A percentile compares a stretch with the other conserved stretches of the same genome.
Evolutionary conservation across 2,329 filamentous ascomycete genomes (phyloP).

Genomic region (Cladophialophora chaetospira): DNA sequence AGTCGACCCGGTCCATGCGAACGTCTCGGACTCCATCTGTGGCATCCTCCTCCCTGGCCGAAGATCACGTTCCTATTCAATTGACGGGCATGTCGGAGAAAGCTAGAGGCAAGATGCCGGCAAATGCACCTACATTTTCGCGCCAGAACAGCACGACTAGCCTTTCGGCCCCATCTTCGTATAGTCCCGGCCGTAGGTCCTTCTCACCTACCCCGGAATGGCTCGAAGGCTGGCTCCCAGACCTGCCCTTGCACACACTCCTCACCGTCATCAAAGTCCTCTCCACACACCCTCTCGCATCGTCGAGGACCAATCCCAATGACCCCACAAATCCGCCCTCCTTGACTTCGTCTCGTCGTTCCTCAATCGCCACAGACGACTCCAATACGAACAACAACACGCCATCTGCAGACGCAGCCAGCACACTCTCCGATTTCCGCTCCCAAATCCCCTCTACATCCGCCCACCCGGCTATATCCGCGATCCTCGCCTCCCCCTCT

Average conservation of each 20-base stretch:
- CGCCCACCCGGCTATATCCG: constrained; percentile 62
- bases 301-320: constrained; percentile 35
- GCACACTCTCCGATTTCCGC: constrained; percentile 38
- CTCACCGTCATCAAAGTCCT: constrained; percentile 71
- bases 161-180: constrained; percentile 65
- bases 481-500: constrained; percentile 68
- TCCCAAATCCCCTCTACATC: constrained; percentile 46
- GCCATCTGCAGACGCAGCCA: neutral
- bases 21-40: constrained; percentile 68
- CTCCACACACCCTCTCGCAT: constrained; percentile 47
- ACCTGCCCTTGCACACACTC: constrained; percentile 84
- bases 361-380: constrained; percentile 37
- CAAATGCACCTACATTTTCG: constrained; percentile 77
- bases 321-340: constrained; percentile 32
- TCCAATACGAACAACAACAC: constrained; percentile 27
- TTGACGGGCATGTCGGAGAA: constrained; percentile 95
- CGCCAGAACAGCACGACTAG: constrained; percentile 88
- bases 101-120: constrained; percentile 92
- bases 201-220: constrained; percentile 82
- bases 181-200: constrained; percentile 55
- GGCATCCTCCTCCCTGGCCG: constrained; percentile 63
- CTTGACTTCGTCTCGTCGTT: constrained; percentile 35
- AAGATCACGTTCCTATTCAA: constrained; percentile 80
- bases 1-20: constrained; percentile 57
- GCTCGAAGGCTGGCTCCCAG: constrained; percentile 92